A percentile compares a stretch with the other conserved stretches of the same genome.
Conservation (phyloP, 495 filamentous ascomycete species). For the Lineolata rhizophorae region DNA sequence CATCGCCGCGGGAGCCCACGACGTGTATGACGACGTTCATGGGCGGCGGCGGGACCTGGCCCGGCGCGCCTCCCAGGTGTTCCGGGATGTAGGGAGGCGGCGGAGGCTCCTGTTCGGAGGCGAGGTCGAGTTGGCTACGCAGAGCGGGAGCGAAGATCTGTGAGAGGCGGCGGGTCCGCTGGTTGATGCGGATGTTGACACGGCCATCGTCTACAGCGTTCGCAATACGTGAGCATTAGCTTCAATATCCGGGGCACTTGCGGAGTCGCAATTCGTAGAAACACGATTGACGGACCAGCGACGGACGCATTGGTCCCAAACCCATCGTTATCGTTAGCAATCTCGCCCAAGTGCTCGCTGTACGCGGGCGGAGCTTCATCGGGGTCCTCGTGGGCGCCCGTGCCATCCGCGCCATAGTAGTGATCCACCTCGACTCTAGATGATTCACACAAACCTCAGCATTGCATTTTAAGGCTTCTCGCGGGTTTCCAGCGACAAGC, state of each 20-base stretch:
- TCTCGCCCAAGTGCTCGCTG: conserved; percentile 24
- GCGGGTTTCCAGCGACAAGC: too few species aligned
- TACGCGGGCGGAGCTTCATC: conserved; percentile 26
- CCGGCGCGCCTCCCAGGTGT: conserved; percentile 33
- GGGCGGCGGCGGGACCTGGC: conserved; percentile 26
- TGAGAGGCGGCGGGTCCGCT: conserved; percentile 39
- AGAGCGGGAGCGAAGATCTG: conserved; percentile 44
- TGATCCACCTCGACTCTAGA: too few species aligned
- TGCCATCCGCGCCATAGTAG: too few species aligned
- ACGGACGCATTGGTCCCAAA: conserved; percentile 30
- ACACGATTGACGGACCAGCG: conserved; percentile 13
- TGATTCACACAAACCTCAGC: too few species aligned
- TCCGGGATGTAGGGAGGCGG: conserved; percentile 39
- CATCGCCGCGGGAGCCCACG: conserved; percentile 30
- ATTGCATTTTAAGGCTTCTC: too few species aligned
- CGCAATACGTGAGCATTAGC: neutral
- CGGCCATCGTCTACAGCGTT: conserved; percentile 50
- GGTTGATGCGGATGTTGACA: conserved; percentile 52
- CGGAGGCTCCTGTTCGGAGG: conserved; percentile 21
- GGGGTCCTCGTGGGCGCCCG: too few species aligned
- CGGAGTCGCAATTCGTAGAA: too few species aligned
- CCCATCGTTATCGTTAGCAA: conserved; percentile 28
- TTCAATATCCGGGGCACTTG: too few species aligned
- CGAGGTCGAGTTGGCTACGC: conserved; percentile 29
- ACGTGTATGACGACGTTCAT: conserved; percentile 32